Evolutionary conservation across 2,329 filamentous ascomycete genomes (phyloP).

Genomic region (Fusarium sp.): DNA sequence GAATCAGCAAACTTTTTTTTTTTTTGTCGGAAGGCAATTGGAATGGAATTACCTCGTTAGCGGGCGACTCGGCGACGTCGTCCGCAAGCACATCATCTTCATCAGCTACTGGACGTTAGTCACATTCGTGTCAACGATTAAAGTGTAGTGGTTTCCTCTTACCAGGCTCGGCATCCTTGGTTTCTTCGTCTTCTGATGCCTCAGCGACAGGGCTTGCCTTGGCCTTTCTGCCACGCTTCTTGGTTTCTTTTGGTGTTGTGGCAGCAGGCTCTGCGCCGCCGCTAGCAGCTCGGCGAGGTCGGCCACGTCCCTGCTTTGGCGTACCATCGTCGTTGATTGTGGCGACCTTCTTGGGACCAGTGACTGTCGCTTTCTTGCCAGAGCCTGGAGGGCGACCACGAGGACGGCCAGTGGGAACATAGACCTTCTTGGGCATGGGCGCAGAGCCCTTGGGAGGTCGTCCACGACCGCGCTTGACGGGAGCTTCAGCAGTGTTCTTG

Average conservation of each 20-base stretch:
- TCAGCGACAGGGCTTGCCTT: constrained; percentile 41
- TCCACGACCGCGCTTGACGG: constrained; percentile 53
- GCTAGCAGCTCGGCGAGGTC: constrained; percentile 49
- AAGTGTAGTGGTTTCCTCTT: neutral
- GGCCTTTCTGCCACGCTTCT: constrained; percentile 48
- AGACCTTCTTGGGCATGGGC: constrained; percentile 46
- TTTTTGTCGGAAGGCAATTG: constrained; percentile 41
- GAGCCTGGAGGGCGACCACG: constrained; percentile 63
- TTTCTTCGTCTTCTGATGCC: constrained; percentile 31
- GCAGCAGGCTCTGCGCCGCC: constrained; percentile 26
- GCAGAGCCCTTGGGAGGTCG: constrained; percentile 57
- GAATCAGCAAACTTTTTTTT: constrained; percentile 48
- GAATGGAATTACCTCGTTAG: constrained; percentile 49
- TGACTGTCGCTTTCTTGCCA: constrained; percentile 46
- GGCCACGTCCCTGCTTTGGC: constrained; percentile 42
- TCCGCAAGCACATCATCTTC: constrained; percentile 29
- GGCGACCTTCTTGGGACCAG: constrained; percentile 22
- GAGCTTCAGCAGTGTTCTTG: constrained; percentile 59
- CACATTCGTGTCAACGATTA: neutral
- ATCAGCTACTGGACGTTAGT: constrained; percentile 26
- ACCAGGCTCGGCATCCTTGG: constrained; percentile 4
- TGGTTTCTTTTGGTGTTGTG: constrained; percentile 41
- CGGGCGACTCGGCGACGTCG: constrained; percentile 20
- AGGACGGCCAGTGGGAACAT: constrained; percentile 59
- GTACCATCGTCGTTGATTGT: constrained; percentile 18